Conservation (phyloP, 1,284 basidiomycete genomes). For the Rhodotorula mucilaginosa region DNA sequence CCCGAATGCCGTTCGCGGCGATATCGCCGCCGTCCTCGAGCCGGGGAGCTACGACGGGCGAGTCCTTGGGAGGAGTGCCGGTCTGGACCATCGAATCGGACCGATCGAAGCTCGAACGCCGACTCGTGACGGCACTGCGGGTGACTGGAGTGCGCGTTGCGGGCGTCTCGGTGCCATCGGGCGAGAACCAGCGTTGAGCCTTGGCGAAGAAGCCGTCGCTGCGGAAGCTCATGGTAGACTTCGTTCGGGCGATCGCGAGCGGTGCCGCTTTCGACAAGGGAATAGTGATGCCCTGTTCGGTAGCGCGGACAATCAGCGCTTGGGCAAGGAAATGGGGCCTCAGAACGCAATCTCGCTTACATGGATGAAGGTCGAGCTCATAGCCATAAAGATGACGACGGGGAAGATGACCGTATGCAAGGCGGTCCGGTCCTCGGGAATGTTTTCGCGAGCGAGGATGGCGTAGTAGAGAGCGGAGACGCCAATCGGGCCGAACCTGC, state of each 20-base stretch:
- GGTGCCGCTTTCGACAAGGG: conserved; percentile 34
- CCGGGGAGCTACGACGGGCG: not conserved
- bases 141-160: not conserved
- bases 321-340: too few species aligned
- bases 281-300: conserved; percentile 38
- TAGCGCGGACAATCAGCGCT: not conserved
- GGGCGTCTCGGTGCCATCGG: not conserved
- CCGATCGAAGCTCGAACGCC: not conserved
- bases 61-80: not conserved
- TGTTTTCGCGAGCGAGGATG: conserved; percentile 52
- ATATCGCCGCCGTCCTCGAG: not conserved
- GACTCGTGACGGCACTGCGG: not conserved
- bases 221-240: conserved; percentile 9
- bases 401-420: conserved; percentile 52
- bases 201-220: not conserved
- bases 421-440: conserved; percentile 52
- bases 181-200: not conserved
- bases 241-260: conserved; percentile 24
- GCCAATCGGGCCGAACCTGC: conserved; percentile 50
- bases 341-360: conserved; percentile 44
- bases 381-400: conserved; percentile 56
- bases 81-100: not conserved
- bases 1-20: not conserved
- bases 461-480: conserved; percentile 52
- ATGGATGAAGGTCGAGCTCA: conserved; percentile 55